These are phyloP conservation scores for Hypoxylon lenormandii DNA, from an alignment of 495 filamentous ascomycete species.

Conservation along the genomic window DNA sequence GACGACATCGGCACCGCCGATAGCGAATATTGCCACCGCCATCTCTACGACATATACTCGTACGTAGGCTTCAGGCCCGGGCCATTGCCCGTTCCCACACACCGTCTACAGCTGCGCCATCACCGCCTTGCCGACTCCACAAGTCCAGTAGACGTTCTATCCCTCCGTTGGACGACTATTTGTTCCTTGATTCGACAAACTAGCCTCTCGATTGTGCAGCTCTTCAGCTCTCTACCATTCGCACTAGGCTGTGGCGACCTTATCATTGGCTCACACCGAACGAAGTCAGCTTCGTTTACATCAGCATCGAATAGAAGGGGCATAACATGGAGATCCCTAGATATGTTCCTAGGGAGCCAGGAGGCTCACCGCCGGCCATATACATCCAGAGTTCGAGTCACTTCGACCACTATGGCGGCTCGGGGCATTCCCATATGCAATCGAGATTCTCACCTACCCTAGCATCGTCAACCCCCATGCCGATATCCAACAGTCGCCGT, in stretches of 20 bases:
- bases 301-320: conserved; percentile 32
- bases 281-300: conserved; percentile 37
- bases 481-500: conserved; percentile 54
- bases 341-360: conserved; percentile 52
- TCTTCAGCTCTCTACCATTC: conserved; percentile 35
- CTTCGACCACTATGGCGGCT: conserved; percentile 62
- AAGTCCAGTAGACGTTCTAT: conserved; percentile 33
- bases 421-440: conserved; percentile 61
- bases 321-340: conserved; percentile 69
- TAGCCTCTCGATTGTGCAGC: conserved; percentile 13
- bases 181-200: conserved; percentile 21
- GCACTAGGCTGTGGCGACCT: conserved; percentile 38
- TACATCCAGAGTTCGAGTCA: conserved; percentile 65
- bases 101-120: conserved; percentile 30
- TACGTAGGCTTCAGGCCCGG: conserved; percentile 20
- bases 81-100: conserved; percentile 21
- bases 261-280: conserved; percentile 46
- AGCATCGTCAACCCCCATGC: conserved; percentile 62
- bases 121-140: conserved; percentile 30
- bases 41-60: conserved; percentile 32
- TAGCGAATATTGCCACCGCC: conserved; percentile 35
- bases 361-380: conserved; percentile 62
- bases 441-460: conserved; percentile 58
- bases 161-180: conserved; percentile 24
- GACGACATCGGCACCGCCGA: conserved; percentile 41